A percentile compares a stretch with the other conserved stretches of the same genome.
Conservation (phyloP, 2,329 filamentous ascomycete genomes). For the Cladobotryum mycophilum region DNA sequence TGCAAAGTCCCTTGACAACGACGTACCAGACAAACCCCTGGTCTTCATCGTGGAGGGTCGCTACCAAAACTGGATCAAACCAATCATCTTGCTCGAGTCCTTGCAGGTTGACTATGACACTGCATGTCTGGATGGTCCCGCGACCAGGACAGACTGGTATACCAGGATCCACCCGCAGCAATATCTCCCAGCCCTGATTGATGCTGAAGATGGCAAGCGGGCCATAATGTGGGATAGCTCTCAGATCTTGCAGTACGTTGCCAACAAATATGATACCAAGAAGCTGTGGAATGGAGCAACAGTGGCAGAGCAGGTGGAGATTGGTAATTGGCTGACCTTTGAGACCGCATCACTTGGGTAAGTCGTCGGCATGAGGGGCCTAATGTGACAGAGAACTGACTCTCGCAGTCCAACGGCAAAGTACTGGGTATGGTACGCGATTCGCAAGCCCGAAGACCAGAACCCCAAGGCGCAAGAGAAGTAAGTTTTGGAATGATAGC, state of each 20-base stretch:
- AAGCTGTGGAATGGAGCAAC: constrained; percentile 1
- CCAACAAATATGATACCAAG: constrained; percentile 5
- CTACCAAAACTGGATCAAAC: constrained; percentile 11
- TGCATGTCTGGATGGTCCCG: constrained; percentile 3
- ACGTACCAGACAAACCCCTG: constrained; percentile 9
- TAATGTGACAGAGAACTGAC: neutral
- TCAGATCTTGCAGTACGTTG: constrained; percentile 6
- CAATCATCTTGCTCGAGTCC: constrained; percentile 8
- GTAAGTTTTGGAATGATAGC: neutral
- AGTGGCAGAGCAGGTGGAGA: constrained; percentile 1
- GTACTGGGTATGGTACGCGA: constrained; percentile 8
- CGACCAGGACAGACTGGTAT: constrained; percentile 6
- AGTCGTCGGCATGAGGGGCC: neutral
- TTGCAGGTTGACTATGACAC: constrained; percentile 3
- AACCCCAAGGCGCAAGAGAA: constrained; percentile 5
- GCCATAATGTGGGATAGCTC: constrained; percentile 8
- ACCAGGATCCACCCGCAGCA: constrained; percentile 9
- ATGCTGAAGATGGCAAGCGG: constrained; percentile 4
- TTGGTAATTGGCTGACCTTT: constrained; percentile 10
- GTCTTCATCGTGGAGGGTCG: constrained; percentile 7
- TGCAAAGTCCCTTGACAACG: constrained; percentile 2
- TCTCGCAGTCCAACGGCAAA: constrained; percentile 3
- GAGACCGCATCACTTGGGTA: constrained; percentile 10
- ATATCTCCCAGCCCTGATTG: constrained; percentile 10
- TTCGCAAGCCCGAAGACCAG: constrained; percentile 7